Evolutionary conservation across 225 moss, liverwort and hornwort species (phyloP).

Genomic region (Asterella californica): DNA sequence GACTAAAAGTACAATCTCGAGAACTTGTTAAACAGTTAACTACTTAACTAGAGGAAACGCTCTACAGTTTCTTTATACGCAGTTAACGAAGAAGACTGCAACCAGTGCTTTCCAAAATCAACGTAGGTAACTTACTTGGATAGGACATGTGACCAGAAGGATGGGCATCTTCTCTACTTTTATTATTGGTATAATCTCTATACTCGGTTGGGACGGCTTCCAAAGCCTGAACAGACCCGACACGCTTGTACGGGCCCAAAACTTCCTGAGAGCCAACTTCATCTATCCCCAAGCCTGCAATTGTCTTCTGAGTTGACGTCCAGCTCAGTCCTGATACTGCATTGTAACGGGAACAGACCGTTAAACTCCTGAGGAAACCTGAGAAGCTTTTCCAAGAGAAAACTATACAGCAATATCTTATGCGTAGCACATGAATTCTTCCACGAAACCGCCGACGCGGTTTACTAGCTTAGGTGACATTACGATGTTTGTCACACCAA

Average conservation of each 20-base stretch:
- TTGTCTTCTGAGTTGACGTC: constrained; percentile 43
- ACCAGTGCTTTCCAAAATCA: not conserved
- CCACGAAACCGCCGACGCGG: too few species aligned
- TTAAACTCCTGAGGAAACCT: not conserved
- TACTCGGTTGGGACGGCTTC: constrained; percentile 34
- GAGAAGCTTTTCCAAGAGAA: not conserved
- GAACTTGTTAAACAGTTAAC: too few species aligned
- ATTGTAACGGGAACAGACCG: not conserved
- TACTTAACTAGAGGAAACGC: too few species aligned
- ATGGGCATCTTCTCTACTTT: constrained; percentile 2
- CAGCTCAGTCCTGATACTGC: constrained; percentile 41
- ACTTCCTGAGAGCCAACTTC: constrained; percentile 33
- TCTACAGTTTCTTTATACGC: too few species aligned
- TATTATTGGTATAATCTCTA: constrained; percentile 28
- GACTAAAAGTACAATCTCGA: not conserved
- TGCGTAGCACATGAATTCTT: not conserved
- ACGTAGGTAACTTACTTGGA: constrained; percentile 19
- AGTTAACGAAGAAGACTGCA: too few species aligned
- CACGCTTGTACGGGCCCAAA: constrained; percentile 42
- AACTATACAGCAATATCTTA: too few species aligned
- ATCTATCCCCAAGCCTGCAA: constrained; percentile 28
- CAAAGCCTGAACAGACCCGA: constrained; percentile 14
- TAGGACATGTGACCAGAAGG: constrained; percentile 13
- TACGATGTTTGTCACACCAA: too few species aligned
- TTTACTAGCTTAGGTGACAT: too few species aligned